Conservation (phyloP, 345 rosid genomes). For the Corymbia maculata region DNA sequence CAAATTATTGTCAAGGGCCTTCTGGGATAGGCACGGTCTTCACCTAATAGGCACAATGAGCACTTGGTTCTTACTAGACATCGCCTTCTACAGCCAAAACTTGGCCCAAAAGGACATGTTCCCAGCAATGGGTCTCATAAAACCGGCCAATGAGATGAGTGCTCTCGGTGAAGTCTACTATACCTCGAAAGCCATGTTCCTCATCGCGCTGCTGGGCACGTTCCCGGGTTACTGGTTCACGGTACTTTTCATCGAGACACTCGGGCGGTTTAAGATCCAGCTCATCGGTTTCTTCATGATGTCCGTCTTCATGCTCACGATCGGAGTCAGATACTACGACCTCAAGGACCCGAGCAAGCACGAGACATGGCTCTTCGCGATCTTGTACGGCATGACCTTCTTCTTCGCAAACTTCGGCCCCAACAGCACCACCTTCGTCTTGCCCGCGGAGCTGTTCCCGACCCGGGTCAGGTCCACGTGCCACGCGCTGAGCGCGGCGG, state of each 20-base stretch:
- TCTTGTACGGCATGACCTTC: constrained; percentile 34
- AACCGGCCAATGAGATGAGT: neutral
- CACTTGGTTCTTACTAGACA: constrained; percentile 44
- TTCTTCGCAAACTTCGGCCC: constrained; percentile 59
- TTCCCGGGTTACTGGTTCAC: constrained; percentile 57
- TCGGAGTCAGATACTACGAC: constrained; percentile 17
- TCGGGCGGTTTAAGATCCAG: constrained; percentile 38
- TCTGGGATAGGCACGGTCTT: constrained; percentile 21
- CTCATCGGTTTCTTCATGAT: constrained; percentile 44
- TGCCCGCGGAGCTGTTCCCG: constrained; percentile 44
- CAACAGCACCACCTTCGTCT: constrained; percentile 39
- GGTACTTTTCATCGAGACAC: constrained; percentile 22
- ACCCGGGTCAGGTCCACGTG: constrained; percentile 41
- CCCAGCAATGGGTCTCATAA: constrained; percentile 18
- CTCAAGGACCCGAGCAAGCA: constrained; percentile 2
- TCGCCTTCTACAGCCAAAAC: constrained; percentile 46
- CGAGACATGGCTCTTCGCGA: constrained; percentile 9
- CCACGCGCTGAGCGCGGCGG: constrained; percentile 39
- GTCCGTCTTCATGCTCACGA: constrained; percentile 28
- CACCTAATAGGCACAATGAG: constrained; percentile 35
- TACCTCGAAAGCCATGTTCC: constrained; percentile 35
- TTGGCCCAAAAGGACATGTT: constrained; percentile 39
- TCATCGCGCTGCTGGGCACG: constrained; percentile 27
- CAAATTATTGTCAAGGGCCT: constrained; percentile 14
- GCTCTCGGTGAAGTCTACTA: constrained; percentile 33